Evolutionary conservation across 768 basidiomycete species (phyloP), one percentile per base, ranked within the genome.

Genomic region (Agaricus blazei): DNA sequence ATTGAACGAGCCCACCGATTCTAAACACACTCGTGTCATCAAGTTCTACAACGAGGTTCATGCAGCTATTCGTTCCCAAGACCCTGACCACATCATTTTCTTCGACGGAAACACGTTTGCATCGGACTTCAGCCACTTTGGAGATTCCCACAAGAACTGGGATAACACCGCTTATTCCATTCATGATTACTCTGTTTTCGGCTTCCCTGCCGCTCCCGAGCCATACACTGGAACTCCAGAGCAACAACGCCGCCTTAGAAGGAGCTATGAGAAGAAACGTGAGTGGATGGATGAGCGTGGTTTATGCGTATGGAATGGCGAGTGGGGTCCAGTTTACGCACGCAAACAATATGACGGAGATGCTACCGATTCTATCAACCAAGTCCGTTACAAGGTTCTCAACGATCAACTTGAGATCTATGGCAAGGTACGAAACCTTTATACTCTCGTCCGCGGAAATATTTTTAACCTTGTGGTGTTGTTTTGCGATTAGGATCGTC

Each of bases 51-150:
- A 83, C 61, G 72, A 81, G 15, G 74, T 89, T 26, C 78, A 90
- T 69, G 72, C 71, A 19, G 86, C 85, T 26, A 90, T 94, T 65
- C 84, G 88, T 41, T 73, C 76, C 23, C 70, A 85, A 51, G 92
- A 93, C 68, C 70, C 77, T 2, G 69, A 84, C 48, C 90, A 93
- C 64, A 75, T 78, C 63, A 77, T 93, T 61, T 93, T 87, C 77
- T 79, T 88, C 67, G 91, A 91, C 67, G 87, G 87, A 23, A 93
- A 90, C 74, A 91, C 89, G 47, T 93, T 87, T 65, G 88, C 89
- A 4, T 81, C 82, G 3, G 88, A 89, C 65, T 88, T 90, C 67
- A 84, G 84, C 5, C 79, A 81, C 65, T 89, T 87, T 62, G 83
- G 82, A 23, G 80, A 88, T 57, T 74, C 75, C 3, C 77, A 83